Percentiles rank a stretch among this genome's conserved stretches.
These are phyloP conservation scores for Brassica incana DNA, from an alignment of 345 rosid genomes.

Conservation along the genomic window DNA sequence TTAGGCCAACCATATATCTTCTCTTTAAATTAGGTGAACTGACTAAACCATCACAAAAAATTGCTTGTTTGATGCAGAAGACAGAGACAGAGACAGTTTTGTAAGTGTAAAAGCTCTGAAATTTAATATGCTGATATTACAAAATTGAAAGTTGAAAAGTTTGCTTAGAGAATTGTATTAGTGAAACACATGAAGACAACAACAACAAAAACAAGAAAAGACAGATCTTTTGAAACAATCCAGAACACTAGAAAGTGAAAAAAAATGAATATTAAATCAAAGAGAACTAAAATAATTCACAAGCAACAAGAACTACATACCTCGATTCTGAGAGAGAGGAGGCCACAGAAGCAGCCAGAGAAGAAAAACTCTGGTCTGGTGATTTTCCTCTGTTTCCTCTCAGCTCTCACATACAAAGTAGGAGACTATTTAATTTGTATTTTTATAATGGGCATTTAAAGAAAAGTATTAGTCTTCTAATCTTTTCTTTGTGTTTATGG, in stretches of 20 bases:
- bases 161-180: neutral
- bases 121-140: neutral
- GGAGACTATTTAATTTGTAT: neutral
- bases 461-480: conserved; percentile 33
- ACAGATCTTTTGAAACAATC: conserved; percentile 32
- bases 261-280: neutral
- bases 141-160: neutral
- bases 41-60: conserved; percentile 5
- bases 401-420: neutral
- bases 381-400: conserved; percentile 21
- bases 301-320: conserved; percentile 23
- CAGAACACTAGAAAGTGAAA: conserved; percentile 15
- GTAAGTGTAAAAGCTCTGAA: conserved; percentile 18
- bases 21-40: conserved; percentile 33
- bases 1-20: conserved; percentile 18
- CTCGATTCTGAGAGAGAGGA: conserved; percentile 14
- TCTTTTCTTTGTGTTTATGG: conserved; percentile 14
- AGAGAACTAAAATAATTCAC: neutral
- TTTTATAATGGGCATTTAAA: neutral
- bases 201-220: conserved; percentile 19
- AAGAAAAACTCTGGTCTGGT: conserved; percentile 32
- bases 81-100: conserved; percentile 18
- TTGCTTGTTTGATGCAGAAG: conserved; percentile 13
- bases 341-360: conserved; percentile 33
- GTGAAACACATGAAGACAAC: conserved; percentile 7